Evolutionary conservation across 768 basidiomycete species (phyloP).

Genomic region (Pleurotus giganteus): DNA sequence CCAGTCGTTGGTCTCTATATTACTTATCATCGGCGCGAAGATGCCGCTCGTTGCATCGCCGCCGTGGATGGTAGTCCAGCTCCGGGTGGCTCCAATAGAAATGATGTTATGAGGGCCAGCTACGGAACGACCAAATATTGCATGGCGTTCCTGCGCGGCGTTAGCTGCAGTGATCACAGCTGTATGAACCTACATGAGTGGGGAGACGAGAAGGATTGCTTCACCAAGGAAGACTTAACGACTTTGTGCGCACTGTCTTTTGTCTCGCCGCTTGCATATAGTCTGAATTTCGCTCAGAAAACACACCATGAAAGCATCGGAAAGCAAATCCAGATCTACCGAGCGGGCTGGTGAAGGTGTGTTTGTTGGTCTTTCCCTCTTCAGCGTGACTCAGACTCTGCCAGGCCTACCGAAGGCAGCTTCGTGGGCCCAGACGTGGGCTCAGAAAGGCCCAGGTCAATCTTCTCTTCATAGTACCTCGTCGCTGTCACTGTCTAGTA

Average conservation of each 20-base stretch:
- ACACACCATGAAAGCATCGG: constrained; percentile 90
- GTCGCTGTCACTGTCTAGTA: constrained; percentile 18
- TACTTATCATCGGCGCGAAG: constrained; percentile 91
- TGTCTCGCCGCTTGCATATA: constrained; percentile 10
- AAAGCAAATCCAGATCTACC: constrained; percentile 55
- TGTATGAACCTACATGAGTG: constrained; percentile 98
- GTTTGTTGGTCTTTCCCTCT: constrained; percentile 14
- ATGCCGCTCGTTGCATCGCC: constrained; percentile 89
- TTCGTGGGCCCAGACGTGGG: constrained; percentile 52
- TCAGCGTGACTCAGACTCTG: constrained; percentile 7
- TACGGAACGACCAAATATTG: constrained; percentile 98
- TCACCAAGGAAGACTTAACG: constrained; percentile 93
- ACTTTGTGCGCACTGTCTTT: constrained; percentile 60
- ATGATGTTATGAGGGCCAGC: constrained; percentile 86
- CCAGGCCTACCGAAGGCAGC: constrained; percentile 64
- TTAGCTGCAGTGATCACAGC: constrained; percentile 78
- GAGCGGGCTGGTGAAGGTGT: constrained; percentile 65
- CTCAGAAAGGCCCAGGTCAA: constrained; percentile 2
- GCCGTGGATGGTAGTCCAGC: constrained; percentile 92
- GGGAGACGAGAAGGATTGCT: constrained; percentile 98
- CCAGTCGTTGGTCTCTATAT: constrained; percentile 93
- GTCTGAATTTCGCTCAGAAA: constrained; percentile 48
- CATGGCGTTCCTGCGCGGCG: constrained; percentile 88
- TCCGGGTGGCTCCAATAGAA: constrained; percentile 73
- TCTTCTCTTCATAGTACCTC: neutral